phyloP scores from a whole-genome alignment of 352 stramenopile genomes.

The Achlya hypogyna region DNA sequence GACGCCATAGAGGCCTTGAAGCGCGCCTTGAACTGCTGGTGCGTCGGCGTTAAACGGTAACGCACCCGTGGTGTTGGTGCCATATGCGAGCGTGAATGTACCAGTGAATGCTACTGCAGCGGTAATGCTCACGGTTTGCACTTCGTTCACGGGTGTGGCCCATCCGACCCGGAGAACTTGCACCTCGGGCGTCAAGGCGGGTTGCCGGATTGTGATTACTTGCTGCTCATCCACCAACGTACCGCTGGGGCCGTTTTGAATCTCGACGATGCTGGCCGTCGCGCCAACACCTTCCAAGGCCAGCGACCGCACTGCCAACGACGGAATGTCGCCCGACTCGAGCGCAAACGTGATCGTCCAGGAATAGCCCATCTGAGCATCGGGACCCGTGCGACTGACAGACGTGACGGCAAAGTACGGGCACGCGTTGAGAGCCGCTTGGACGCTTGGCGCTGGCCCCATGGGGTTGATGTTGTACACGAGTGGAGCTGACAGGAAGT shows the following conservation, averaged over 20 bases:
- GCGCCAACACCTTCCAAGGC: background rate
- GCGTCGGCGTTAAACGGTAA: constrained; percentile 37
- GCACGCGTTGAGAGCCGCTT: background rate
- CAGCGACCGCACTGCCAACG: background rate
- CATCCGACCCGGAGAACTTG: constrained; percentile 1
- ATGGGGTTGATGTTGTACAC: background rate
- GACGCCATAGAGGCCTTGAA: constrained; percentile 45
- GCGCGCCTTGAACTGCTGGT: constrained; percentile 34
- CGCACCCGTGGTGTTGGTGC: constrained; percentile 35
- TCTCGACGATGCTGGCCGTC: background rate
- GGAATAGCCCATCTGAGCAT: background rate
- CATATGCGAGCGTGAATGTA: constrained; percentile 57
- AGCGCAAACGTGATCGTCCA: constrained; percentile 17
- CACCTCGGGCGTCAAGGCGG: background rate
- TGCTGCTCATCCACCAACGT: constrained; percentile 5
- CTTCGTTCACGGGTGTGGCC: background rate
- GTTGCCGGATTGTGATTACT: constrained; percentile 2
- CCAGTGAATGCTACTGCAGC: background rate
- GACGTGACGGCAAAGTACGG: background rate
- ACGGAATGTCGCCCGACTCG: constrained; percentile 3
- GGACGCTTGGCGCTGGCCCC: background rate
- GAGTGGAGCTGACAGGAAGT: background rate
- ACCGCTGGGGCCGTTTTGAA: background rate
- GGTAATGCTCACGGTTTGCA: constrained; percentile 5
- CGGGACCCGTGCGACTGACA: background rate